These are phyloP conservation scores for Fusarium equiseti DNA, from an alignment of 2,329 filamentous ascomycete genomes.

Conservation along the genomic window DNA sequence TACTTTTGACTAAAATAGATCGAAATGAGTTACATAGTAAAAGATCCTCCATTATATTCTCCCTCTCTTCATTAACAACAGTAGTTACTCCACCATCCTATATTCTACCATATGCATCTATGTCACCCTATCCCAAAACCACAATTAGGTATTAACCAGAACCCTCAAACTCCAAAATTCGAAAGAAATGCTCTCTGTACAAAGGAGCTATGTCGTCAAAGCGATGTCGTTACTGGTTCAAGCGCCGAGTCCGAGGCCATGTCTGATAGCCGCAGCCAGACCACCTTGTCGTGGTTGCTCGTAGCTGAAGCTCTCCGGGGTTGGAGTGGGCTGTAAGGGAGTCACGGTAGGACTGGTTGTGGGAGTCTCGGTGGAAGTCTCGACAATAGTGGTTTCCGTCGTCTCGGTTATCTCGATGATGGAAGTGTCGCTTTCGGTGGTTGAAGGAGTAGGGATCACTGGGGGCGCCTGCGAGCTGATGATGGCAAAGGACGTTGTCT, in stretches of 20 bases:
- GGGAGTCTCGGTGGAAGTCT: background rate
- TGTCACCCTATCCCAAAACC: slow-evolving; percentile 12
- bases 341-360: slow-evolving; percentile 20
- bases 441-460: slow-evolving; percentile 2
- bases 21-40: slow-evolving; percentile 33
- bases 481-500: background rate
- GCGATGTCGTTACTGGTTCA: slow-evolving; percentile 4
- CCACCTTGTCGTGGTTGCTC: background rate
- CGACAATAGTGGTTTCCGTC: background rate
- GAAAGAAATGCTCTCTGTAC: slow-evolving; percentile 30
- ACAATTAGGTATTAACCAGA: slow-evolving; percentile 35
- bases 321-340: slow-evolving; percentile 13
- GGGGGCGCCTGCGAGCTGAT: background rate
- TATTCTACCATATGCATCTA: slow-evolving; percentile 18
- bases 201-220: slow-evolving; percentile 29
- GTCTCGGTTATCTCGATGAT: background rate
- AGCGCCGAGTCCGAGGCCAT: slow-evolving; percentile 13
- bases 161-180: slow-evolving; percentile 31
- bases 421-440: background rate
- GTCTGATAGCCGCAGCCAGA: slow-evolving; percentile 1
- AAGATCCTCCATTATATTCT: slow-evolving; percentile 4
- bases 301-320: slow-evolving; percentile 14
- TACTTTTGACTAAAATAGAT: slow-evolving; percentile 30
- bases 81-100: background rate
- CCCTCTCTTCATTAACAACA: background rate